Evolutionary conservation across 306 rosid species (phyloP), one percentile per base, ranked within the genome.

Genomic region (Corylus heterophylla): DNA sequence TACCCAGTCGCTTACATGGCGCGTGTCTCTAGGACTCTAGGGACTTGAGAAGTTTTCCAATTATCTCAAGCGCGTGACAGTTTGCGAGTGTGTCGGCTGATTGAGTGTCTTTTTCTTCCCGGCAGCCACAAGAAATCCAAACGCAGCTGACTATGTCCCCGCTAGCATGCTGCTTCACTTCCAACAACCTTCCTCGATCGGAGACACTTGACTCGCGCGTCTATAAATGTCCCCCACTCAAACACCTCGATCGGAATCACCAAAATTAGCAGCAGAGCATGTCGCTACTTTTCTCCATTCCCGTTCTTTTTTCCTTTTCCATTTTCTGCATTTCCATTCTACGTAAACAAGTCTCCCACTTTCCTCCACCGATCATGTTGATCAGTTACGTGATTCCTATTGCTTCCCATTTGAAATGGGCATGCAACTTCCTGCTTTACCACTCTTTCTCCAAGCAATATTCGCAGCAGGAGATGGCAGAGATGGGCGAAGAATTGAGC

Each of bases 391-490:
- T 86, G 3, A 54, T 51, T 55, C 44, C 39, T 17, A 0, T 76
- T 55, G 66, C 29, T 31, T 48, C 72, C 62, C 78, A 80, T 29
- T 66, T 90, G 7, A 88, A 79, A 78, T 81, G 88, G 83, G 29
- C 69, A 5, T 61, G 82, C 22, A 37, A 81, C 18, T 55, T 68
- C 48, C 9, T 88, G 18, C 78, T 83, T 48, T 83, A 39, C 67
- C 71, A 54, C 50, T 88, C 89, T 16, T 85, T 86, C 77, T 55
- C 72, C 48, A 52, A 0, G 35, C 83, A 55, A 8, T 71, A 37
- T 47, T 0, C 25, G 3, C 18, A 13, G 69, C 44, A 76, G 54
- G 31, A 22, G 25, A 22, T 22, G 25, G 25, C 25, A 22, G 25
- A 22, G 25, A 22, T 22, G 25, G 25, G 25, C 25, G 10, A 82